Conservation (phyloP, 768 basidiomycete genomes). For the Russula virescens region DNA sequence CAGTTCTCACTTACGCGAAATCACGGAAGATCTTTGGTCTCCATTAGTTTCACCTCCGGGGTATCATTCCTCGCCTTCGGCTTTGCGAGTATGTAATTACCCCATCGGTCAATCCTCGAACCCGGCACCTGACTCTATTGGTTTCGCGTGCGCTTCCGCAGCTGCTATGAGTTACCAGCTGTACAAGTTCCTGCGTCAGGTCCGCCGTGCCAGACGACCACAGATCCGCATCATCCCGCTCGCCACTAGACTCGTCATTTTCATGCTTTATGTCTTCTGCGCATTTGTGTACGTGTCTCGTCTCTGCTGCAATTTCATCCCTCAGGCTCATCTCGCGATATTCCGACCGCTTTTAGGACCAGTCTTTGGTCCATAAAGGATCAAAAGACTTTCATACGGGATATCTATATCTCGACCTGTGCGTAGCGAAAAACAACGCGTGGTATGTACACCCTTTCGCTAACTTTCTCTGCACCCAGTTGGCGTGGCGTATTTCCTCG, state of each 20-base stretch:
- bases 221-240: constrained; percentile 8
- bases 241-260: constrained; percentile 2
- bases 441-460: background rate
- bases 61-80: background rate
- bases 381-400: background rate
- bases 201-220: background rate
- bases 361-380: constrained; percentile 8
- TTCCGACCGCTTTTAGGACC: background rate
- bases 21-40: background rate
- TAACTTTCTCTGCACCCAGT: background rate
- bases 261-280: constrained; percentile 7
- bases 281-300: constrained; percentile 2
- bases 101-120: background rate
- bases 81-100: background rate
- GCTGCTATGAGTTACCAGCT: constrained; percentile 6
- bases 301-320: background rate
- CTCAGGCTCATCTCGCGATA: background rate
- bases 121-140: background rate
- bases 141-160: background rate
- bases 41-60: constrained; percentile 1
- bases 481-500: constrained; percentile 11
- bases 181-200: background rate
- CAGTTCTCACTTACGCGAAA: background rate
- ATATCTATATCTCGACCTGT: constrained; percentile 19
- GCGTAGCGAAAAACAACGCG: background rate